Evolutionary conservation across 495 filamentous ascomycete species (phyloP).

Genomic region (Monascus purpureus): DNA sequence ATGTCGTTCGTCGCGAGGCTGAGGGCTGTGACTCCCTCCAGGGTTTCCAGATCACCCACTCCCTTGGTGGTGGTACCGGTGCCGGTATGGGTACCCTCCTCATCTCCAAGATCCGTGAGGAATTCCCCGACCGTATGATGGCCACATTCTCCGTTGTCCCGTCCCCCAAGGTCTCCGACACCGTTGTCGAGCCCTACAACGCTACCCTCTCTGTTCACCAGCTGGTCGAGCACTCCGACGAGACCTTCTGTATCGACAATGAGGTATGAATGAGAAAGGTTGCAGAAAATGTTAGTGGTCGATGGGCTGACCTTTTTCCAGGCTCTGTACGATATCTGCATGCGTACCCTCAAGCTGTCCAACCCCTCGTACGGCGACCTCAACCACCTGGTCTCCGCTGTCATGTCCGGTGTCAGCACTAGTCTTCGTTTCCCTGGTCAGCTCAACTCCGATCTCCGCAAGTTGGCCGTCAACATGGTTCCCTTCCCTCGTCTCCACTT

Average conservation of each 20-base stretch:
- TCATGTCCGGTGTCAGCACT: slow-evolving; percentile 99
- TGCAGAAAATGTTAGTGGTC: neutral
- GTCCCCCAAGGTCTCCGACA: slow-evolving; percentile 99
- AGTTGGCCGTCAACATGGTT: slow-evolving; percentile 99
- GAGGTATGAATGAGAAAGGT: slow-evolving; percentile 41
- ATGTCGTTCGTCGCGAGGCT: slow-evolving; percentile 97
- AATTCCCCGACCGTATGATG: slow-evolving; percentile 99
- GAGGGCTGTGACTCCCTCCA: slow-evolving; percentile 99
- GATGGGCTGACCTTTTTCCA: slow-evolving; percentile 18
- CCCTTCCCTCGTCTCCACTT: slow-evolving; percentile 99
- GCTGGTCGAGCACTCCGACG: slow-evolving; percentile 99
- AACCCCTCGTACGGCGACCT: slow-evolving; percentile 98
- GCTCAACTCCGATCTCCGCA: slow-evolving; percentile 99
- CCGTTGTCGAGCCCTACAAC: slow-evolving; percentile 99
- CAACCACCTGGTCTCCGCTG: slow-evolving; percentile 98
- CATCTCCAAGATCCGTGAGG: slow-evolving; percentile 99
- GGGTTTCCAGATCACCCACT: slow-evolving; percentile 99
- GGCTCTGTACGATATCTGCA: slow-evolving; percentile 99
- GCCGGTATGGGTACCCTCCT: slow-evolving; percentile 99
- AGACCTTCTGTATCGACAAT: slow-evolving; percentile 99
- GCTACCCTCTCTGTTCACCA: slow-evolving; percentile 98
- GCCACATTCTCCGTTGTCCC: slow-evolving; percentile 99
- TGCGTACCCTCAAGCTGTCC: slow-evolving; percentile 96
- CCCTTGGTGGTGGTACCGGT: slow-evolving; percentile 98
- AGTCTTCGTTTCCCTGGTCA: slow-evolving; percentile 98